phyloP scores from a whole-genome alignment of 169 alveolate species.

The Cryptosporidium sp. region DNA sequence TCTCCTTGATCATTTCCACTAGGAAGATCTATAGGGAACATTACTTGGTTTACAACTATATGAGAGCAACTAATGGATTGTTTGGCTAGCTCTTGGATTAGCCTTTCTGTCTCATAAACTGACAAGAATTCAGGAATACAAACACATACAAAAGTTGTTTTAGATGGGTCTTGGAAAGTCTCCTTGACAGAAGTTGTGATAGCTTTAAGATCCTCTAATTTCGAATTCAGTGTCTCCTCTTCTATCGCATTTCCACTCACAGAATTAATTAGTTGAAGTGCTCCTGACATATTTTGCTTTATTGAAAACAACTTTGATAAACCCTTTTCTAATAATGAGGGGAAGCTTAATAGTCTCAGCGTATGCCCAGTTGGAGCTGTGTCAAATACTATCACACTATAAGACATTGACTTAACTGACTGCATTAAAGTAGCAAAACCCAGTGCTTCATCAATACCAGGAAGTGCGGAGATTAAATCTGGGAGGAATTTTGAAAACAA shows the following conservation, averaged over 20 bases:
- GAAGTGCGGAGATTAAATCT: conserved; percentile 94
- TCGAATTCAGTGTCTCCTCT: conserved; percentile 80
- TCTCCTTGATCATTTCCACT: not conserved
- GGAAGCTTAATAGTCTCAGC: conserved; percentile 95
- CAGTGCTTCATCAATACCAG: conserved; percentile 99
- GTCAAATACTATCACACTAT: conserved; percentile 95
- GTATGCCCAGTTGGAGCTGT: conserved; percentile 99
- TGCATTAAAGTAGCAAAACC: conserved; percentile 96
- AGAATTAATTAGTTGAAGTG: conserved; percentile 79
- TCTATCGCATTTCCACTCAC: conserved; percentile 71
- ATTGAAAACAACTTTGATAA: conserved; percentile 89
- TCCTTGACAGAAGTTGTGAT: conserved; percentile 79
- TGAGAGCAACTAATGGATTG: conserved; percentile 94
- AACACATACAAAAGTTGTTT: conserved; percentile 98
- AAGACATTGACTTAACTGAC: conserved; percentile 94
- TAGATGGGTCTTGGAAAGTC: conserved; percentile 80
- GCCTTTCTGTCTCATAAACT: conserved; percentile 98
- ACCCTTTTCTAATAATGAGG: conserved; percentile 94
- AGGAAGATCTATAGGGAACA: conserved; percentile 88
- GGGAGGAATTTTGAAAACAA: conserved; percentile 83
- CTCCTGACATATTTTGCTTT: conserved; percentile 85
- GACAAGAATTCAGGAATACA: conserved; percentile 99
- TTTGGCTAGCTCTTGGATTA: conserved; percentile 95
- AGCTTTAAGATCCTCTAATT: conserved; percentile 79
- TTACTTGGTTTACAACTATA: conserved; percentile 96